Evolutionary conservation across 176 grass and related monocot genomes (phyloP).

Genomic region (Phoenix roebelenii): DNA sequence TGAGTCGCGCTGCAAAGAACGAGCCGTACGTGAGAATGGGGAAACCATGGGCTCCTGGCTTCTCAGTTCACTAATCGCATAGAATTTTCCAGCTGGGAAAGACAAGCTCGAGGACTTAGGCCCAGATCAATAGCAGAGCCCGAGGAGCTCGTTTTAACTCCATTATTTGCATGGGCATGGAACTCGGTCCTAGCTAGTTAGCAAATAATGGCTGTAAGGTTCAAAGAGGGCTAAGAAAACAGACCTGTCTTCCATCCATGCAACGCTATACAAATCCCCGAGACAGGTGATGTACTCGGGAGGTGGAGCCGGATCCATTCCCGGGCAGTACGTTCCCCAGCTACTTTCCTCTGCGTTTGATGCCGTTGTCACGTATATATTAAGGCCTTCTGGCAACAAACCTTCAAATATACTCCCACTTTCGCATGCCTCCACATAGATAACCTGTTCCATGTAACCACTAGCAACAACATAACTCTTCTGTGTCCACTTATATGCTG

Average conservation of each 20-base stretch:
- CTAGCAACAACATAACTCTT: neutral
- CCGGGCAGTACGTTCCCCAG: slow-evolving; percentile 86
- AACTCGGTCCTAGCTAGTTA: no score
- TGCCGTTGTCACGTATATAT: slow-evolving; percentile 84
- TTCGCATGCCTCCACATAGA: slow-evolving; percentile 91
- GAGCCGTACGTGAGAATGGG: neutral
- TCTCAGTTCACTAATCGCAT: no score
- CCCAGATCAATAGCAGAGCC: no score
- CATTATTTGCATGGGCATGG: no score
- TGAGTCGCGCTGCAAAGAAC: slow-evolving; percentile 61
- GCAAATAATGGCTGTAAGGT: no score
- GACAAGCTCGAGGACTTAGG: no score
- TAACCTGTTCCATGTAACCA: slow-evolving; percentile 40
- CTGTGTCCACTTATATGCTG: no score
- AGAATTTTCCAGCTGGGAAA: no score
- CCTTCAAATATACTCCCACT: slow-evolving; percentile 97
- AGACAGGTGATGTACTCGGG: slow-evolving; percentile 64
- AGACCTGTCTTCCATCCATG: slow-evolving; percentile 99
- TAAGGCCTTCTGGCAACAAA: slow-evolving; percentile 60
- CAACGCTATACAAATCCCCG: slow-evolving; percentile 81
- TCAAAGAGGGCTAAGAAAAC: no score
- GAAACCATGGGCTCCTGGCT: neutral
- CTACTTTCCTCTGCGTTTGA: slow-evolving; percentile 67
- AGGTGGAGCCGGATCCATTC: slow-evolving; percentile 48
- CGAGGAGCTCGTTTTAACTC: no score